Base-by-base conservation (phyloP, 768 basidiomycete species). In the Heimioporus sp. region DNA sequence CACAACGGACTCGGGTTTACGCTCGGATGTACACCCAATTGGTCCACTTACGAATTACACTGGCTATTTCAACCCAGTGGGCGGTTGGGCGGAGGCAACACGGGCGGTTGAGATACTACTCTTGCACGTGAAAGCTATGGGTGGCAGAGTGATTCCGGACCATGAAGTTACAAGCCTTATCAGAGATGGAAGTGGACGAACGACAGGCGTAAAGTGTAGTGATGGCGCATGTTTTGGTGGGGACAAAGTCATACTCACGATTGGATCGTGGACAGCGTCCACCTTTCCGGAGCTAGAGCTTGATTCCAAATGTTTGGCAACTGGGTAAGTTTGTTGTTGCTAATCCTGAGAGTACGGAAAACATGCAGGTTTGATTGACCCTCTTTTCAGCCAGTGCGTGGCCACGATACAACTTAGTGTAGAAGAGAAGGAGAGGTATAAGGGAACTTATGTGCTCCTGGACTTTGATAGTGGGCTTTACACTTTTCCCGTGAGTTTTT, bases 201-300 rank as follows among this genome's bases (percentile, higher is more conserved):
- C 80, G 17, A 72, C 62, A 2, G 90, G 89, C 3, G 88, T 92
- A 5, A 67, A 68, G 30, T 84, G 89, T 54, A 66, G 66, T 19
- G 81, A 85, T 62, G 90, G 86, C 9, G 72, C 73, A 3, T 55
- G 65, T 11, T 78, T 82, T 56, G 58, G 70, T 15, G 87, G 85
- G 1, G 79, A 85, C 48, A 57, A 82, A 43, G 78, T 92, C 9
- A 73, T 96, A 28, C 66, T 94, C 32, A 83, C 90, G 9, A 73
- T 83, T 13, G 92, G 93, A 20, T 80, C 87, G 6, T 97, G 95
- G 96, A 93, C 92, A 1, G 82, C 90, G 10, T 85, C 86, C 2
- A 66, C 85, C 1, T 91, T 95, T 63, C 82, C 85, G 9, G 78
- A 79, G 36, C 67, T 85, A 10, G 67, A 72, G 12, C 62, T 88